Conservation (phyloP, 345 rosid genomes). For the Firmiana major region DNA sequence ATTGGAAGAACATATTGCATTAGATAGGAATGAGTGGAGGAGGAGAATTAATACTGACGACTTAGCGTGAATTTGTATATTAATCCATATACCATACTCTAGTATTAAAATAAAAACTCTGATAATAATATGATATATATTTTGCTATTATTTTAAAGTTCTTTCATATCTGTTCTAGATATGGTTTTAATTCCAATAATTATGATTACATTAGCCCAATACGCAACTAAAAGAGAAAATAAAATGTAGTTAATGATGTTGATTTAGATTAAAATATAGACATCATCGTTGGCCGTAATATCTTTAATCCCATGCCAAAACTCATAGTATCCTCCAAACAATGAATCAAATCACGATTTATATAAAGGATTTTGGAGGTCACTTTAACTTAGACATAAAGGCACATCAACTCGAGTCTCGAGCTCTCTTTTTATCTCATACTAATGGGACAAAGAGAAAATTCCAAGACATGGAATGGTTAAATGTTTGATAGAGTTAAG, state of each 20-base stretch:
- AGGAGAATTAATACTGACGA: no score
- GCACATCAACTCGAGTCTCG: neutral
- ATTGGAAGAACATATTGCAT: no score
- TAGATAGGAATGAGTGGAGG: no score
- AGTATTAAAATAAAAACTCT: no score
- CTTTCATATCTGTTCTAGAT: neutral
- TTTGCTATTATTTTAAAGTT: neutral
- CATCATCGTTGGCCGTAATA: neutral
- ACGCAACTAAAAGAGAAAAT: neutral
- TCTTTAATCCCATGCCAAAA: neutral
- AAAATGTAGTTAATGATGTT: neutral
- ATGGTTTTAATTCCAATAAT: neutral
- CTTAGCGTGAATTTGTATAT: no score
- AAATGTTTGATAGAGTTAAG: slow-evolving; percentile 15
- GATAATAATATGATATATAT: no score
- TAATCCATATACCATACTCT: no score
- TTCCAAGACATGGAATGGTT: slow-evolving; percentile 11
- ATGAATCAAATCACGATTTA: neutral
- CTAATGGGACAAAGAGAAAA: neutral
- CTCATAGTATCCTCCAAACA: neutral
- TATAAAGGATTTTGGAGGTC: neutral
- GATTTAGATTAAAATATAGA: neutral
- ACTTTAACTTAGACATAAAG: slow-evolving; percentile 21
- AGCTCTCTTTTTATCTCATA: neutral
- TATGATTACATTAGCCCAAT: neutral